Base-by-base conservation (phyloP, 148 eudicot genomes). In the Euryodendron excelsum region DNA sequence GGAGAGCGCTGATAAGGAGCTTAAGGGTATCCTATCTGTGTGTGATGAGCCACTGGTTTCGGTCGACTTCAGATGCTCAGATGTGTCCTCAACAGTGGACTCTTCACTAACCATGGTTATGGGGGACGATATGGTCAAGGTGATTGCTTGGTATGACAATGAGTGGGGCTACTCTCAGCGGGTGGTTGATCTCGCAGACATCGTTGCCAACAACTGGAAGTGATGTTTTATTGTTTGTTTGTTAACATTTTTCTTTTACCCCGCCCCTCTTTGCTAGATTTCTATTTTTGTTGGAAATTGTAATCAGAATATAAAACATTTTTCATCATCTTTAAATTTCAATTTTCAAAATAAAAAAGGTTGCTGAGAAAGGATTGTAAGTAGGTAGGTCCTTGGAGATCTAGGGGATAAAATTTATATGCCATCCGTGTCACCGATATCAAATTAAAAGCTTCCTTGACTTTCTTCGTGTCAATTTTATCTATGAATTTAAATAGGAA, bases 111-210 rank as follows among this genome's bases (percentile, higher is more conserved):
- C 98, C 58, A 96, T 96, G 99, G 99, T 96, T 52, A 96, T 96
- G 99, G 99, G 99, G 45, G 99, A 96, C 65, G 99, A 96, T 83
- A 90, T 96, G 99, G 99, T 96, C 9, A 93, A 96, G 91, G 99
- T 96, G 18, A 93, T 96, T 62, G 99, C 99, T 4, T 96, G 98
- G 99, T 93, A 96, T 73, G 99, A 96, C 75, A 96, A 96, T 63
- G 99, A 96, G 72, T 93, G 99, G 98, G 99, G 99, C 50, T 91
- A 89, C 86, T 96, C 97, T 1, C 98, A 94, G 84, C 90, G 97
- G 89, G 98, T 96, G 61, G 97, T 91, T 81, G 97, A 95, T 93
- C 87, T 93, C 71, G 98, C 94, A 30, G 88, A 94, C 86, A 89
- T 94, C 83, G 94, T 91, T 61, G 98, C 98, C 75, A 86, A 85